Evolutionary conservation across 164 flowering plant genomes (phyloP).

Genomic region (Liquidambar formosana): DNA sequence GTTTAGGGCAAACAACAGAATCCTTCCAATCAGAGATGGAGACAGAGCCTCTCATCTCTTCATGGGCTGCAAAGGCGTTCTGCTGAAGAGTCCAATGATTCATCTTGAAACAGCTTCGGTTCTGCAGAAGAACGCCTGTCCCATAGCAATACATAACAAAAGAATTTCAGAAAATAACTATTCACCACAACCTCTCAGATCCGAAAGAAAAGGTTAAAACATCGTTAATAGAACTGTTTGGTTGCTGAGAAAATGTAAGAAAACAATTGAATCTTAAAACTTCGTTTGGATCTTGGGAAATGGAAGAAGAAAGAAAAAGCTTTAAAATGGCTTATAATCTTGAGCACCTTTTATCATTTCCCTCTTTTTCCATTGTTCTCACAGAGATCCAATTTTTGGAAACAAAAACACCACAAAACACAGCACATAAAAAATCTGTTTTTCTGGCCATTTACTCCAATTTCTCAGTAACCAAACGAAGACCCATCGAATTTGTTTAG

Average conservation of each 20-base stretch:
- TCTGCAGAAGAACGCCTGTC: conserved; percentile 33
- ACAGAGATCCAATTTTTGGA: not conserved
- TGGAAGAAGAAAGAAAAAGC: not conserved
- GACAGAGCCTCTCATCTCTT: conserved; percentile 24
- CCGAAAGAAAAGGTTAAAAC: not conserved
- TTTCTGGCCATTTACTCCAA: too few species aligned
- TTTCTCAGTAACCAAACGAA: not conserved
- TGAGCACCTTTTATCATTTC: not conserved
- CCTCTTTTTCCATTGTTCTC: not conserved
- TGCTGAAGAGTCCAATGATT: conserved; percentile 31
- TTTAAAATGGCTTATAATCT: not conserved
- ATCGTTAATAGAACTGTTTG: not conserved
- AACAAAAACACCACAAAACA: not conserved
- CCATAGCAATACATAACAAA: not conserved
- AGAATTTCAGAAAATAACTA: not conserved
- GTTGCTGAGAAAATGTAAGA: not conserved
- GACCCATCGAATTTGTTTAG: not conserved
- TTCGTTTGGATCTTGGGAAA: not conserved
- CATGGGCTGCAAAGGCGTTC: conserved; percentile 29
- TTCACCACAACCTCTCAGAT: too few species aligned
- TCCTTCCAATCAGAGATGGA: conserved; percentile 29
- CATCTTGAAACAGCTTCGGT: conserved; percentile 20
- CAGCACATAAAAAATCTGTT: too few species aligned
- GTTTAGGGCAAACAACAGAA: conserved; percentile 46
- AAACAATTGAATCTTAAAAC: not conserved